Evolutionary conservation across 768 basidiomycete genomes (phyloP), one percentile per base, ranked within the genome.

Genomic region (Porphyrellus cyaneotinctus): DNA sequence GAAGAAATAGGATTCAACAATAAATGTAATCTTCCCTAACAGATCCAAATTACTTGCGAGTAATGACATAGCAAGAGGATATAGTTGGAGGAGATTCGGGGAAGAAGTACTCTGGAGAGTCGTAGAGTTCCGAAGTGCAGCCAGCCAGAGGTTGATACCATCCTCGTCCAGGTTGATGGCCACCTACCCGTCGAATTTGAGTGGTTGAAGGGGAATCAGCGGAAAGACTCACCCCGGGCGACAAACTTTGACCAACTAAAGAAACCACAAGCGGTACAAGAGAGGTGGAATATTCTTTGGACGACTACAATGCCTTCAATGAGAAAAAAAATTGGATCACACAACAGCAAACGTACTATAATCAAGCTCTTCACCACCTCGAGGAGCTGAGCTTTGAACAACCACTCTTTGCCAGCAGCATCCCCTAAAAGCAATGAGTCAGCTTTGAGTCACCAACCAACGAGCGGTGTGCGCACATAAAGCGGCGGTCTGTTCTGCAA

Each of bases 1-100:
- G n/a, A 95, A 66, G 53, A 90, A 72, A 64, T 93, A 95, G 6
- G 87, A 84, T 64, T 91, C 88, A 22, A 91, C 59, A 50, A 94
- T 81, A 51, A 71, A 72, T 17, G 80, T 80, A 24, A 84, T 77
- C 48, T 76, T 83, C 14, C 87, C 88, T 18, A 93, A 71, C 20
- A 91, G 67, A 58, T 94, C 91, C 39, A 91, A 70, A 56, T 93
- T 91, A 26, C 72, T 73, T 1, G 78, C 75, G 17, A 95, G 71
- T 5, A 91, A 67, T n/a, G 71, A 50, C 12, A 90, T 64, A 3
- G 80, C 80, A 31, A 78, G 63, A 17, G 88, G 88, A 50, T 90
- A 81, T 26, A 95, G 72, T 23, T 83, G 80, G 30, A 83, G 69
- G 22, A 93, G 75, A 35, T 74, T 77, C 0, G 78, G 74, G 2